Percentiles rank a stretch among this genome's conserved stretches.
Evolutionary conservation across 2,329 filamentous ascomycete species (phyloP).

Genomic region (Monilinia fructicola): DNA sequence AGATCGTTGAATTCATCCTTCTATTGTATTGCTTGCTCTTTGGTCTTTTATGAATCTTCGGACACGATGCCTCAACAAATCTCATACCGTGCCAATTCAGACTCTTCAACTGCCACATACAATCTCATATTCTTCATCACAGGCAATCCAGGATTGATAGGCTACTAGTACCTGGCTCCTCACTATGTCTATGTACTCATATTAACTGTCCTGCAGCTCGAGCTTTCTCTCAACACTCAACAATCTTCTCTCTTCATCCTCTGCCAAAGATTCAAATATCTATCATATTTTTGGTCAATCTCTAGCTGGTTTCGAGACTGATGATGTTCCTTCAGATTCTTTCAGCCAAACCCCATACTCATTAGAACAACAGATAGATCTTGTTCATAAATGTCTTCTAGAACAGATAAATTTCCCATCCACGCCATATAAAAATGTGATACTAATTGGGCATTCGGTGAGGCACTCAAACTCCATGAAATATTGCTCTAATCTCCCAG

Average conservation of each 20-base stretch:
- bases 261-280: conserved; percentile 34
- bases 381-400: conserved; percentile 29
- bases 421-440: conserved; percentile 54
- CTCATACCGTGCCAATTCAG: conserved; percentile 27
- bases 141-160: conserved; percentile 74
- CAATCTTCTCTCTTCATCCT: conserved; percentile 49
- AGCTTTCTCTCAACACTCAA: conserved; percentile 63
- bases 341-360: conserved; percentile 41
- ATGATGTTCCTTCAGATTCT: conserved; percentile 45
- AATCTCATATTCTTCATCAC: conserved; percentile 69
- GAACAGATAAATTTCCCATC: conserved; percentile 34
- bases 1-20: no score
- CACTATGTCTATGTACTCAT: background rate
- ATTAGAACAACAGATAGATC: conserved; percentile 53
- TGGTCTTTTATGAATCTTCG: no score
- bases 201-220: conserved; percentile 4
- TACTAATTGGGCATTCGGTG: conserved; percentile 73
- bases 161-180: conserved; percentile 57
- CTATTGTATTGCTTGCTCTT: no score
- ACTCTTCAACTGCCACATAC: conserved; percentile 26
- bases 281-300: conserved; percentile 57
- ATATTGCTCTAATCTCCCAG: conserved; percentile 51
- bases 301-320: conserved; percentile 56
- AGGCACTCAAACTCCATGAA: conserved; percentile 70
- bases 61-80: conserved; percentile 27